These are phyloP conservation scores for Fusarium avenaceum DNA, from an alignment of 2,329 filamentous ascomycete genomes.

Conservation along the genomic window DNA sequence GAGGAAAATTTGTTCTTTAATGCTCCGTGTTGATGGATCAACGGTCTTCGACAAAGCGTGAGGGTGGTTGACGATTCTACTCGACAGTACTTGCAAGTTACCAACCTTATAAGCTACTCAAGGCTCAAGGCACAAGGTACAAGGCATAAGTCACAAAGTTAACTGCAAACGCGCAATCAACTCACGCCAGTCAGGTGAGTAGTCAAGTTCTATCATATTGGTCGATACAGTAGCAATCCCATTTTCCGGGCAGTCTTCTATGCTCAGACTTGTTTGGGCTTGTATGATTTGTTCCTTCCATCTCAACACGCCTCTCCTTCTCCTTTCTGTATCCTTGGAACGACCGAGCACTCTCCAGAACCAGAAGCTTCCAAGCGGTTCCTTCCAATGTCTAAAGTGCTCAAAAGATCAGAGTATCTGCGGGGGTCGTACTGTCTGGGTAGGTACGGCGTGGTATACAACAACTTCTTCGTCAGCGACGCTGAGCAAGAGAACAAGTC, in stretches of 20 bases:
- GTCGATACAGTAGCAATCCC: neutral
- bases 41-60: neutral
- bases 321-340: neutral
- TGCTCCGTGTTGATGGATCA: neutral
- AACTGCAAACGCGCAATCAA: neutral
- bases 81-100: neutral
- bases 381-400: neutral
- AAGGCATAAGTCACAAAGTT: neutral
- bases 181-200: accelerated
- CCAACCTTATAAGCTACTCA: neutral
- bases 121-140: neutral
- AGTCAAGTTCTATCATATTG: neutral
- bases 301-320: neutral
- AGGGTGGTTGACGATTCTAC: neutral
- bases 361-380: neutral
- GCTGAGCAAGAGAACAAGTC: neutral
- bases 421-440: neutral
- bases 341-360: neutral
- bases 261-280: neutral
- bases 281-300: neutral
- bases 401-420: no score
- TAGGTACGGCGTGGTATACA: neutral
- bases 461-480: neutral
- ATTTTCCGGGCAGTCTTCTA: neutral
- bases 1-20: neutral